Evolutionary conservation across 345 rosid species (phyloP).

Genomic region (Boechera retrofracta): DNA sequence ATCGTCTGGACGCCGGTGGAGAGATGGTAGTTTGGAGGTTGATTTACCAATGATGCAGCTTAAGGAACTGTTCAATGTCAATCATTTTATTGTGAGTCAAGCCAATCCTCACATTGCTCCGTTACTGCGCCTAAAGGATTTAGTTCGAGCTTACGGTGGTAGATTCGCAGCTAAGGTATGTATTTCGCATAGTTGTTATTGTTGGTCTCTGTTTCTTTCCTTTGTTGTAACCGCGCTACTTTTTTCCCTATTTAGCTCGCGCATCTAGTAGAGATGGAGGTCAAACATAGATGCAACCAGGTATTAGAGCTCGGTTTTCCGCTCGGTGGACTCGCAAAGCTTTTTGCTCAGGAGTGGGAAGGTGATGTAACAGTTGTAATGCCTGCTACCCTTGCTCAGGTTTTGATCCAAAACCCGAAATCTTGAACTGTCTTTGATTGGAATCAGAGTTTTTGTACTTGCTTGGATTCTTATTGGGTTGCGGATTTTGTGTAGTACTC

Average conservation of each 20-base stretch:
- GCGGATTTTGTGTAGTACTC: constrained; percentile 55
- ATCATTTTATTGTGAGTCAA: constrained; percentile 96
- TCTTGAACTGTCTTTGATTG: constrained; percentile 12
- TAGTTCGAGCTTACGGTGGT: constrained; percentile 88
- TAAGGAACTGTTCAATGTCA: constrained; percentile 95
- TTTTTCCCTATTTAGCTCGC: constrained; percentile 59
- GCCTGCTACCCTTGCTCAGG: constrained; percentile 99
- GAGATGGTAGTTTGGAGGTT: constrained; percentile 98
- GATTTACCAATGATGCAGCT: constrained; percentile 98
- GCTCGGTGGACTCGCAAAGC: constrained; percentile 86
- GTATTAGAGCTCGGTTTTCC: constrained; percentile 92
- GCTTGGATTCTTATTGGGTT: constrained; percentile 26
- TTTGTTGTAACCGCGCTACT: background rate
- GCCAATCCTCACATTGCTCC: constrained; percentile 99
- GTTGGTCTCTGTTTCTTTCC: background rate
- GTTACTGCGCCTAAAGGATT: constrained; percentile 73
- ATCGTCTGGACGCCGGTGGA: constrained; percentile 79
- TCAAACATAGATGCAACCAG: constrained; percentile 93
- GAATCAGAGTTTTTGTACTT: background rate
- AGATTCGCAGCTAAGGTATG: constrained; percentile 98
- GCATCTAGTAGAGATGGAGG: constrained; percentile 94
- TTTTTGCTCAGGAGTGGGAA: constrained; percentile 99
- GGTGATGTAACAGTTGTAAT: constrained; percentile 98
- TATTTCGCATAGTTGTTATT: background rate
- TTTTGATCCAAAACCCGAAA: constrained; percentile 37